Evolutionary conservation across 257 asterid species (phyloP), one percentile per base, ranked within the genome.

Genomic region (Solanum sitiens): DNA sequence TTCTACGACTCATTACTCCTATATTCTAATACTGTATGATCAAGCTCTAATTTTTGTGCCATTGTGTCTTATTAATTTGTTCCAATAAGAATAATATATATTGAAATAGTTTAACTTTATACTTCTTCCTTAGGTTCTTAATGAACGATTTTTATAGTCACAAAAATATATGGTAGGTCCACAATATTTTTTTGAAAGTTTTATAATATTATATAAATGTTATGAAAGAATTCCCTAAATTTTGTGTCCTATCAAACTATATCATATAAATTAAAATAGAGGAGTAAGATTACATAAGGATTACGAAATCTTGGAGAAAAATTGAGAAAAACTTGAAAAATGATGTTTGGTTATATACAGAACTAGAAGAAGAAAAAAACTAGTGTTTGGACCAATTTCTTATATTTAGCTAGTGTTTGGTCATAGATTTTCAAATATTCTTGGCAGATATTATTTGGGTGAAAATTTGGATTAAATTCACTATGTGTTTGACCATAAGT

Each of bases 181-280:
- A 56, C 6, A 53, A 16, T 16, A 20, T 1, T 0, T 2, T 56
- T 50, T 56, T 7, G 0, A 18, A 56, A 20, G 11, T 20, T 0
- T 18, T 59, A 59, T 20, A 1, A 20, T 59, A 59, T 59, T 25
- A 59, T 4, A 20, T 25, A 59, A 56, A 59, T 59, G n/a, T 20
- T 7, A 59, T 20, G 11, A 0, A 56, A 7, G 20, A 21, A 8
- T 8, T 21, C 27, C n/a, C n/a, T n/a, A n/a, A n/a, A n/a, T n/a
- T n/a, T 21, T 7, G 8, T 1, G 2, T 30, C 3, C 2, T 27
- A 6, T 25, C 18, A 67, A 67, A 63, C 0, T 25, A 3, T 6
- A 13, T 25, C 7, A 11, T 27, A 25, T 67, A 25, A 11, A 67
- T 67, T n/a, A 32, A 25, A 32, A 25, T 25, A 25, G 35, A 68